Percentiles rank a stretch among this genome's conserved stretches.
Conservation (phyloP, 495 filamentous ascomycete species). For the Aspergillus kassunensis region DNA sequence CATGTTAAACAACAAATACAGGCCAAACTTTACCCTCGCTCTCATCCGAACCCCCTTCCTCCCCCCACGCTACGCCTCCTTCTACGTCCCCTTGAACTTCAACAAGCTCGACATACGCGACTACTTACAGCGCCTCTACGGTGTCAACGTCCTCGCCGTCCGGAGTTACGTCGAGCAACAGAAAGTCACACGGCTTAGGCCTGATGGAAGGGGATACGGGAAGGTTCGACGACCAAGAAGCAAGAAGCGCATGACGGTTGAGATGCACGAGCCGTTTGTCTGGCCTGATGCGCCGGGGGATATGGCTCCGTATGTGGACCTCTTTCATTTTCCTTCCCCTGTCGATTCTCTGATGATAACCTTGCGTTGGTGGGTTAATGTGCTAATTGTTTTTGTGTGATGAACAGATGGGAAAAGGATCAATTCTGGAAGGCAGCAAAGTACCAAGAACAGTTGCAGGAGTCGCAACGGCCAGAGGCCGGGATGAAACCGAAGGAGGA, state of each 20-base stretch:
- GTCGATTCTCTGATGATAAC: background rate
- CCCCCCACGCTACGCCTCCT: constrained; percentile 73
- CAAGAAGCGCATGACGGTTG: constrained; percentile 87
- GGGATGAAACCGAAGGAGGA: constrained; percentile 28
- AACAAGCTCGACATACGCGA: constrained; percentile 90
- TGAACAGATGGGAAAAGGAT: constrained; percentile 50
- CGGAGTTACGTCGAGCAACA: constrained; percentile 75
- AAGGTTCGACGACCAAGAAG: constrained; percentile 55
- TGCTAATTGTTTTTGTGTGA: background rate
- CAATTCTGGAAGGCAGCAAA: constrained; percentile 34
- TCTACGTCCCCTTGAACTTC: constrained; percentile 80
- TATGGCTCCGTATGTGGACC: constrained; percentile 52
- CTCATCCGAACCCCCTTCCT: constrained; percentile 68
- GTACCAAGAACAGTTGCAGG: constrained; percentile 26
- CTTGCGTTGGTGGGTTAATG: background rate
- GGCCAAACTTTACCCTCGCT: constrained; percentile 72
- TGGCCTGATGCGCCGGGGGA: constrained; percentile 68
- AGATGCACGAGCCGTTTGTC: constrained; percentile 77
- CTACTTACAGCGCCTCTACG: constrained; percentile 77
- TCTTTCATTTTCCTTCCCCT: constrained; percentile 1
- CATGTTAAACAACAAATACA: constrained; percentile 27
- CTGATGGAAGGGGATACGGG: constrained; percentile 38
- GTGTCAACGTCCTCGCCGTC: constrained; percentile 60
- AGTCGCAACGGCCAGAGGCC: constrained; percentile 23
- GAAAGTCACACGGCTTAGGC: constrained; percentile 44